Base-by-base conservation (phyloP, 2,329 filamentous ascomycete genomes). In the Colletotrichum godetiae region DNA sequence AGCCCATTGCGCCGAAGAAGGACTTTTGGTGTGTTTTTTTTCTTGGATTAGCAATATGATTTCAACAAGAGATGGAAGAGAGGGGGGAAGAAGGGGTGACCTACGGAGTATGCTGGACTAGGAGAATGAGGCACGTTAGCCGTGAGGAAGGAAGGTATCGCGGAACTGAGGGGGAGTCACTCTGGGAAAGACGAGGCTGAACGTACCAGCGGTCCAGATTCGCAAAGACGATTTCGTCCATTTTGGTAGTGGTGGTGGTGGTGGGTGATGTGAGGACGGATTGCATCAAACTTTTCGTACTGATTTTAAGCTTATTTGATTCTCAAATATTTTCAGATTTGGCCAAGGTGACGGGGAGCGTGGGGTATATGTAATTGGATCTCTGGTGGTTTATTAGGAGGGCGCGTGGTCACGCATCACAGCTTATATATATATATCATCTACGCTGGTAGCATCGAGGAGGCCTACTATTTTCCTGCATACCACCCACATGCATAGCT, bases 81-180 rank as follows among this genome's bases (percentile, higher is more conserved):
- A n/a, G n/a, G n/a, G n/a, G n/a, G 27, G 4, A 4, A 27, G 33
- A 35, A 5, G 19, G 15, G 19, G 5, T 19, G 56, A 15, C 84
- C 66, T 79, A 87, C 86, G 67, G 85, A 81, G 77, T 87, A 88
- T 74, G 81, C 80, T 4, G 85, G 85, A 77, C 85, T 86, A 70
- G 37, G 37, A 22, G 29, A 42, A 49, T 49, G 42, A 49, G 19
- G 42, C 3, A 19, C 6, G 19, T 49, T n/a, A 49, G 42, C 7
- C 15, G 19, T 22, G n/a, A n/a, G n/a, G n/a, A n/a, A n/a, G n/a
- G n/a, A n/a, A n/a, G n/a, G n/a, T n/a, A n/a, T n/a, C n/a, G n/a
- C n/a, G n/a, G n/a, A n/a, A n/a, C n/a, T n/a, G n/a, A n/a, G n/a
- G n/a, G n/a, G n/a, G n/a, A n/a, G n/a, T n/a, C n/a, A n/a, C n/a